A percentile compares a stretch with the other conserved stretches of the same genome.
phyloP scores from a whole-genome alignment of 1,284 basidiomycete genomes.

The Tilletiaria anomala region DNA sequence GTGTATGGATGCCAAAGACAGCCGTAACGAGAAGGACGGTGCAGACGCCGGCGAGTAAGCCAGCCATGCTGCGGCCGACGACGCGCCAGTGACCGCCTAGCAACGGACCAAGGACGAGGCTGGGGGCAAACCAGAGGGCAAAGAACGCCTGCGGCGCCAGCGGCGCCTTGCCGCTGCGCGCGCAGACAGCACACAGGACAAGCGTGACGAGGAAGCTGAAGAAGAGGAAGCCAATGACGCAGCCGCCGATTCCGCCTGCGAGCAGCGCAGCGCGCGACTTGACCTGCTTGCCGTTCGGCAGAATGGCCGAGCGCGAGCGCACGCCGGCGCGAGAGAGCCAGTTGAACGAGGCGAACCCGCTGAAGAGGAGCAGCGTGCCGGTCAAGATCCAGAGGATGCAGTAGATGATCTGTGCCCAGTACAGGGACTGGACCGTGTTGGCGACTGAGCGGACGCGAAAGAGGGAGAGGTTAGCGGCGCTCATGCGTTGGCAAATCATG shows the following conservation, averaged over 20 bases:
- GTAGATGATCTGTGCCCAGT: slow-evolving; percentile 18
- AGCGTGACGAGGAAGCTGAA: slow-evolving; percentile 16
- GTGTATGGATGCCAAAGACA: slow-evolving; percentile 25
- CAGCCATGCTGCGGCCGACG: slow-evolving; percentile 10
- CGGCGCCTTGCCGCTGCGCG: slow-evolving; percentile 3
- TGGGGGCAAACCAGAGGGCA: slow-evolving; percentile 19
- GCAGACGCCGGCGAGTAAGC: slow-evolving; percentile 13
- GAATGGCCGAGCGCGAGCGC: neutral
- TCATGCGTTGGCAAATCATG: slow-evolving; percentile 6
- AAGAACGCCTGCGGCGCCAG: slow-evolving; percentile 14
- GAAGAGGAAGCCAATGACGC: slow-evolving; percentile 20
- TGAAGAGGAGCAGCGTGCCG: slow-evolving; percentile 22
- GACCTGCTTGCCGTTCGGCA: neutral
- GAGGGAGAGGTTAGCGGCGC: no score
- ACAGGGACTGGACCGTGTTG: no score
- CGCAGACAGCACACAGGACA: slow-evolving; percentile 12
- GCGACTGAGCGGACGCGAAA: no score
- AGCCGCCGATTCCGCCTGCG: slow-evolving; percentile 20
- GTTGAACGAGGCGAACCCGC: slow-evolving; percentile 25
- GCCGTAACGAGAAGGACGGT: slow-evolving; percentile 22
- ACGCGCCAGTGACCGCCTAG: slow-evolving; percentile 16
- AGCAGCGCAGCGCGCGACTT: slow-evolving; percentile 5
- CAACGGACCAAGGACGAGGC: slow-evolving; percentile 16
- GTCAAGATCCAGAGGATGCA: slow-evolving; percentile 20
- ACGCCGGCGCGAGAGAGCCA: slow-evolving; percentile 8